Conservation (phyloP, 768 basidiomycete species). For the Leccinellum rugosiceps region DNA sequence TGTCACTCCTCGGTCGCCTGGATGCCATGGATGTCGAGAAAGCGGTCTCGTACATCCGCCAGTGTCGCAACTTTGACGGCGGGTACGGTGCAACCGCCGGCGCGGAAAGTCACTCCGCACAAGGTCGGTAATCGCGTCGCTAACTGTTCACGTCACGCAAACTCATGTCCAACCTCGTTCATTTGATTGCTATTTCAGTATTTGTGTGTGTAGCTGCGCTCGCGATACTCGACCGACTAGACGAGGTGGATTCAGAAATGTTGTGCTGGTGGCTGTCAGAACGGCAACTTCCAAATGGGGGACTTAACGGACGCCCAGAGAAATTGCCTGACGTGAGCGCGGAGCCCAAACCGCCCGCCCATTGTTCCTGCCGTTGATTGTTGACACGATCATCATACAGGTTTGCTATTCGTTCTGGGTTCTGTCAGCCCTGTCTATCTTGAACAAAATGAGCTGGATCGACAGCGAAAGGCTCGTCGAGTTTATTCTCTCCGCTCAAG, state of each 20-base stretch:
- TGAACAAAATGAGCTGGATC: constrained; percentile 85
- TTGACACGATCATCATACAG: constrained; percentile 1
- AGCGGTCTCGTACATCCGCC: constrained; percentile 66
- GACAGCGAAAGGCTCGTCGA: constrained; percentile 68
- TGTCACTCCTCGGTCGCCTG: constrained; percentile 78
- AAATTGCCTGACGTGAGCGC: constrained; percentile 88
- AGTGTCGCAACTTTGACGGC: constrained; percentile 92
- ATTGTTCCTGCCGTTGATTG: not conserved
- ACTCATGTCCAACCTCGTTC: not conserved
- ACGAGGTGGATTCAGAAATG: constrained; percentile 74
- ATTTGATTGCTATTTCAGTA: constrained; percentile 45
- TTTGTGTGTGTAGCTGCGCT: constrained; percentile 88
- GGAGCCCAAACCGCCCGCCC: not conserved
- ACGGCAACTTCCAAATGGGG: constrained; percentile 89
- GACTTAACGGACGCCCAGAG: constrained; percentile 95
- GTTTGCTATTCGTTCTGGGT: constrained; percentile 98
- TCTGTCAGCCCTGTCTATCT: constrained; percentile 80
- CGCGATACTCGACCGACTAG: constrained; percentile 81
- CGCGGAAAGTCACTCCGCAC: constrained; percentile 89
- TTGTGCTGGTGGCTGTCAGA: constrained; percentile 94
- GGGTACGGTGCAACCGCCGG: constrained; percentile 85
- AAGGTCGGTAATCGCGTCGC: constrained; percentile 54
- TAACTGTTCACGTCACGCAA: not conserved
- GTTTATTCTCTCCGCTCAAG: constrained; percentile 91
- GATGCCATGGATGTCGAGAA: constrained; percentile 63